Evolutionary conservation across 257 asterid species (phyloP), one percentile per base, ranked within the genome.

Genomic region (Gynochthodes officinalis): DNA sequence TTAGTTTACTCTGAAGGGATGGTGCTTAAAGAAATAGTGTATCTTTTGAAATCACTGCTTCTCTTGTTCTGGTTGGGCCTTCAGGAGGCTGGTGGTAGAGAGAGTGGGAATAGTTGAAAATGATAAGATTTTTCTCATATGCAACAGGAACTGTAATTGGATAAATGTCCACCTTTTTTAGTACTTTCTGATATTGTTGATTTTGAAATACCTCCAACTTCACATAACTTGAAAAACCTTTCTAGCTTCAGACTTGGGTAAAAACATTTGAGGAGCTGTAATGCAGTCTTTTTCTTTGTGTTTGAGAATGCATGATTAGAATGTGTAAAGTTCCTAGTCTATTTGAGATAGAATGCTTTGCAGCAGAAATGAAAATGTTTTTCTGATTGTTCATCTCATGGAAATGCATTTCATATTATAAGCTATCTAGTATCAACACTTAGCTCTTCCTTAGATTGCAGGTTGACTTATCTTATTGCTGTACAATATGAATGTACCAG

Each of bases 61-160:
- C 44, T 1, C 33, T 33, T 15, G 49, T 44, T 35, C n/a, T 28
- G 19, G 46, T 49, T 68, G 30, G 33, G 53, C 23, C 16, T 18
- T 33, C 39, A 42, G 28, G 73, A 50, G 52, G 19, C 50, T 33
- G 49, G 28, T 33, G 63, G 62, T 69, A 55, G 67, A 35, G 67
- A 10, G 28, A 62, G 35, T 35, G 40, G 48, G 16, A 25, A 30
- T 27, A 12, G 64, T 53, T n/a, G 52, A 30, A 27, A 11, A 23
- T 52, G 43, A 2, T n/a, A 30, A 68, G 53, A 32, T 40, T 40
- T 28, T 23, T 16, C n/a, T 50, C 46, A 40, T 5, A 2, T 7
- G 9, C 13, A 40, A 64, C 44, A 37, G 23, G 23, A 64, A n/a
- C 69, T 33, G 7, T 18, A 21, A n/a, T 25, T n/a, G 30, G 32